phyloP scores from a whole-genome alignment of 257 asterid species.

The Orobanche coerulescens region DNA sequence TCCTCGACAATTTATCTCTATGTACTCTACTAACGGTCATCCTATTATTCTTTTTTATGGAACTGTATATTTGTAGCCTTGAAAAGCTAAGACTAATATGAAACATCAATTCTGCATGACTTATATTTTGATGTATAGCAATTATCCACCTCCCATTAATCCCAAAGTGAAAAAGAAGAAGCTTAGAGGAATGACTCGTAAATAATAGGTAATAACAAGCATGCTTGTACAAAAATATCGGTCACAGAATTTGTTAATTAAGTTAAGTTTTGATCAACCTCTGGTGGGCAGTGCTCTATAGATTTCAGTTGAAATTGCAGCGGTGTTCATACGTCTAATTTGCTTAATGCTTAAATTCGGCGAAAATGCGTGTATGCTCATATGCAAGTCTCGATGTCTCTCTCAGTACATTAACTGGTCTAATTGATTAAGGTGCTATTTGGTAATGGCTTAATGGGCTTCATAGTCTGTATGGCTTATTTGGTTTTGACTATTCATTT shows the following conservation, averaged over 20 bases:
- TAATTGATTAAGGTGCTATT: too few relatives aligned
- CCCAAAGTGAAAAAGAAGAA: background rate
- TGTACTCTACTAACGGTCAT: background rate
- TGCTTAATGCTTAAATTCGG: too few relatives aligned
- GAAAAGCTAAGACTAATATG: background rate
- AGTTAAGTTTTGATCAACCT: too few relatives aligned
- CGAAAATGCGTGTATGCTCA: background rate
- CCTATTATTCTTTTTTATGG: background rate
- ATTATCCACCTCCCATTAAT: background rate
- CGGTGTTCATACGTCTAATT: too few relatives aligned
- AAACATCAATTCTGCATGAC: background rate
- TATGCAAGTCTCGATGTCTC: background rate
- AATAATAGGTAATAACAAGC: background rate
- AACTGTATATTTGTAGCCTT: background rate
- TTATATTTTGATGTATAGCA: background rate
- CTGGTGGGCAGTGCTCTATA: background rate
- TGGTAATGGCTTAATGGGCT: too few relatives aligned
- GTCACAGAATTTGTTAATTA: too few relatives aligned
- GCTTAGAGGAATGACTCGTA: background rate
- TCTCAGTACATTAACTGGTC: background rate
- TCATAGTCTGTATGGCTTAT: too few relatives aligned
- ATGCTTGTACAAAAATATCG: background rate
- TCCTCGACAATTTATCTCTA: background rate
- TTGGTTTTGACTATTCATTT: too few relatives aligned
- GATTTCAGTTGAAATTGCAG: background rate